Evolutionary conservation across 2,329 filamentous ascomycete genomes (phyloP).

Genomic region (Teratosphaeria zuluensis): DNA sequence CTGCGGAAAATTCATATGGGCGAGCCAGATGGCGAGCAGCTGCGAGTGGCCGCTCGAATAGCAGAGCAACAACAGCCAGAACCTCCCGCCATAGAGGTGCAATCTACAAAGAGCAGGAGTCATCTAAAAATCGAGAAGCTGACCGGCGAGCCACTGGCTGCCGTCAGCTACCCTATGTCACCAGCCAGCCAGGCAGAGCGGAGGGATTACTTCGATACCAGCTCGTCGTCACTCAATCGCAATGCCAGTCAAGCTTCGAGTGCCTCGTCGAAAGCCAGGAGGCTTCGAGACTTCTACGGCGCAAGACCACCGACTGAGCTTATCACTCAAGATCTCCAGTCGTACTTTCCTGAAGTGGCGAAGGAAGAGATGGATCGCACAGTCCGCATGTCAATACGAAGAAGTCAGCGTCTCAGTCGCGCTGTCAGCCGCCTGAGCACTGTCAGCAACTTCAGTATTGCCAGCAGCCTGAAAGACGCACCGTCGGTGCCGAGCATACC

Average conservation of each 20-base stretch:
- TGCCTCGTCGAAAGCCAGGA: conserved; percentile 35
- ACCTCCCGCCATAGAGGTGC: conserved; percentile 46
- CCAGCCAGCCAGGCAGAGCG: conserved; percentile 60
- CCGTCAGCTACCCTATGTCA: conserved; percentile 78
- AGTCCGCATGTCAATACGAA: conserved; percentile 80
- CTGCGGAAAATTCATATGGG: conserved; percentile 85
- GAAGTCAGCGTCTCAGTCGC: conserved; percentile 83
- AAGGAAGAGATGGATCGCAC: conserved; percentile 93
- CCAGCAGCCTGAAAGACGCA: conserved; percentile 84
- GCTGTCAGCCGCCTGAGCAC: conserved; percentile 89
- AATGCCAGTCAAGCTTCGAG: conserved; percentile 25
- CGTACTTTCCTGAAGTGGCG: conserved; percentile 93
- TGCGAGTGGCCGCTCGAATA: conserved; percentile 79
- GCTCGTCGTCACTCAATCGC: conserved; percentile 15
- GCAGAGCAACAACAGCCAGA: conserved; percentile 62
- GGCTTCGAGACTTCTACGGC: conserved; percentile 76
- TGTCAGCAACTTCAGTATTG: conserved; percentile 85
- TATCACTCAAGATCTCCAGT: conserved; percentile 90
- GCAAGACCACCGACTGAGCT: conserved; percentile 90
- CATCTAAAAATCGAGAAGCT: conserved; percentile 83
- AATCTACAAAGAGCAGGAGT: conserved; percentile 64
- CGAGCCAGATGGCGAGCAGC: conserved; percentile 76
- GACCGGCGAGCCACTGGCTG: conserved; percentile 76
- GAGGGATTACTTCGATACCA: conserved; percentile 46
- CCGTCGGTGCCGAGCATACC: conserved; percentile 93